Evolutionary conservation across 2,329 filamentous ascomycete species (phyloP), one percentile per base, ranked within the genome.

Genomic region (Lanzia echinophila): DNA sequence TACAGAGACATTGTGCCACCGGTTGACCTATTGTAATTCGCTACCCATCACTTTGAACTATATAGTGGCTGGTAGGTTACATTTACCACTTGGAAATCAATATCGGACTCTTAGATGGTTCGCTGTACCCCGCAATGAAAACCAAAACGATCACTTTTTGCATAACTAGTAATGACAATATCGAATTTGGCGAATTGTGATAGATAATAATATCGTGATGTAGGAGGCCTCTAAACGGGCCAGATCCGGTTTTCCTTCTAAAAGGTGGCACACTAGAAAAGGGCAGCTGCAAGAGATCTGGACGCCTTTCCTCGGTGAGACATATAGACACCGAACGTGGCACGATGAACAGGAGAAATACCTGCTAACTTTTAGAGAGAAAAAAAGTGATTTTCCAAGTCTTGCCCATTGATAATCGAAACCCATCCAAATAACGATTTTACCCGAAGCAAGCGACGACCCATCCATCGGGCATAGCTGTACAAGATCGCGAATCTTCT

Each of bases 221-320:
- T 28, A 39, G 31, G 19, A 32, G 34, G 24, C 24, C 34, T 33
- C 42, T 12, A 19, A 41, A 41, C 32, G 13, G 43, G 24, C 43
- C 43, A 41, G 19, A 24, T 13, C 24, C 24, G 34, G 50, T n/a
- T 24, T 39, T 52, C 32, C 31, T 24, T 32, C 15, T 31, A 6
- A 19, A 17, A 19, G n/a, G 50, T 47, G 50, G 43, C 43, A 47
- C 43, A 33, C 15, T 24, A 53, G 34, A 41, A 53, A 47, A 53
- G 50, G 50, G 24, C 43, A 47, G 22, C 33, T 53, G 50, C 50
- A 53, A 32, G 38, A 53, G 44, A 53, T 53, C 50, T 53, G 50
- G 50, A 47, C 44, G 43, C 50, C 50, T 53, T 42, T 32, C n/a
- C 28, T 47, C 33, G 43, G 50, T 53, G 24, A 47, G 43, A 53